These are phyloP conservation scores for Acanthamoeba lugdunensis DNA, from an alignment of 208 protist species.

Conservation along the genomic window DNA sequence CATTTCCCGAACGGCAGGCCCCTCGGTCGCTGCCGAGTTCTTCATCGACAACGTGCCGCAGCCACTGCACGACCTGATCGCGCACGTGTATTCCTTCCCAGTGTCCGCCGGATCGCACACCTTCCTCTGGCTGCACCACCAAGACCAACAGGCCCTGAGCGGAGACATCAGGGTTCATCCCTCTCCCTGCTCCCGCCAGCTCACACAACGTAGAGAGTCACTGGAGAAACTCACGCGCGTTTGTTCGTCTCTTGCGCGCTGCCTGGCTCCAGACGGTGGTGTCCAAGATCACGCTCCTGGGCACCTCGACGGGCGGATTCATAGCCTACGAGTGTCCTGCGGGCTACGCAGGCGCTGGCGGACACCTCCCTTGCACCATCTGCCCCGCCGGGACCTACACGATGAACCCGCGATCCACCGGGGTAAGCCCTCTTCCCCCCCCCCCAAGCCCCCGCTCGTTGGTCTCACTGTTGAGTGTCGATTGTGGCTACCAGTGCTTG, in stretches of 20 bases:
- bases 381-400: neutral
- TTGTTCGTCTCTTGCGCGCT: too few species aligned
- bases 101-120: conserved; percentile 57
- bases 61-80: conserved; percentile 24
- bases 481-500: neutral
- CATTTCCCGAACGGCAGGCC: neutral
- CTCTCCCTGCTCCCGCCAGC: neutral
- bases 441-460: neutral
- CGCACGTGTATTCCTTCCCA: conserved; percentile 20
- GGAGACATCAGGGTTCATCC: conserved; percentile 44
- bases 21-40: conserved; percentile 65
- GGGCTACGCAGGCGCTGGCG: conserved; percentile 50
- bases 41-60: conserved; percentile 72
- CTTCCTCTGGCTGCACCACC: conserved; percentile 71
- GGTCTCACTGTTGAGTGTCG: neutral
- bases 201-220: neutral
- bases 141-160: conserved; percentile 45
- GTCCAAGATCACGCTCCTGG: conserved; percentile 36
- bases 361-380: neutral
- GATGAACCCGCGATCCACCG: neutral
- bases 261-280: neutral
- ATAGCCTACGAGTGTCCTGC: neutral
- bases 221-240: neutral
- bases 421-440: neutral
- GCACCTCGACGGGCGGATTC: neutral